Evolutionary conservation across 371 early-diverging fungal species (phyloP).

Genomic region (Actinomucor elegans): DNA sequence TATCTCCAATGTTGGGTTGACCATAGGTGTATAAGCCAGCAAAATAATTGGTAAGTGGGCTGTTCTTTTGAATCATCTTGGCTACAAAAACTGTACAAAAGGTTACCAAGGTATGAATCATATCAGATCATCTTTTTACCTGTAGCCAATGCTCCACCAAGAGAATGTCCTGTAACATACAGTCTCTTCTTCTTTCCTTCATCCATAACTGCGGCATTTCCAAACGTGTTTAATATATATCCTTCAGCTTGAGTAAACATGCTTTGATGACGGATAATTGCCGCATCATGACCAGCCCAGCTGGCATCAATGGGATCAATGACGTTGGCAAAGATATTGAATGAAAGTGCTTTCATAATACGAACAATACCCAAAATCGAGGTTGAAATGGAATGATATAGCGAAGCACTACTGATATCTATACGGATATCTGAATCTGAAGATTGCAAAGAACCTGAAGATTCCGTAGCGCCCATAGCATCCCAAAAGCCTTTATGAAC

Average conservation of each 20-base stretch:
- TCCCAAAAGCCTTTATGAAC: conserved; percentile 59
- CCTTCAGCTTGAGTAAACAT: conserved; percentile 39
- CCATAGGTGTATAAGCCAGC: conserved; percentile 59
- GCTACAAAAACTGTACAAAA: conserved; percentile 47
- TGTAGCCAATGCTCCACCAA: conserved; percentile 44
- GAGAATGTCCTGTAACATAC: conserved; percentile 40
- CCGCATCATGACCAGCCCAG: conserved; percentile 30
- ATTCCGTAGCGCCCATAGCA: conserved; percentile 46
- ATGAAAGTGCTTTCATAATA: conserved; percentile 24
- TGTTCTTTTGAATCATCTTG: conserved; percentile 55
- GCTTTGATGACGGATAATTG: conserved; percentile 26
- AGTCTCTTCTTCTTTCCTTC: conserved; percentile 19
- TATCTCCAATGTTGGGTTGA: conserved; percentile 54
- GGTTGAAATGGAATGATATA: conserved; percentile 31
- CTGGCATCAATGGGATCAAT: conserved; percentile 47
- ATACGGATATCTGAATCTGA: conserved; percentile 20
- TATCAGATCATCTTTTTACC: conserved; percentile 17
- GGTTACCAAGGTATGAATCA: too few relatives aligned
- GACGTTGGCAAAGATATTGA: conserved; percentile 37
- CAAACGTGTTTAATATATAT: conserved; percentile 23
- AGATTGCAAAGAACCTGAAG: background rate
- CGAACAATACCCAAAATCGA: conserved; percentile 26
- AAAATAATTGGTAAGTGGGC: conserved; percentile 44
- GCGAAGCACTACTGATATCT: conserved; percentile 29
- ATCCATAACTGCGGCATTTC: background rate